Conservation (phyloP, 2,329 filamentous ascomycete genomes). For the Trichoderma cornu-damae region DNA sequence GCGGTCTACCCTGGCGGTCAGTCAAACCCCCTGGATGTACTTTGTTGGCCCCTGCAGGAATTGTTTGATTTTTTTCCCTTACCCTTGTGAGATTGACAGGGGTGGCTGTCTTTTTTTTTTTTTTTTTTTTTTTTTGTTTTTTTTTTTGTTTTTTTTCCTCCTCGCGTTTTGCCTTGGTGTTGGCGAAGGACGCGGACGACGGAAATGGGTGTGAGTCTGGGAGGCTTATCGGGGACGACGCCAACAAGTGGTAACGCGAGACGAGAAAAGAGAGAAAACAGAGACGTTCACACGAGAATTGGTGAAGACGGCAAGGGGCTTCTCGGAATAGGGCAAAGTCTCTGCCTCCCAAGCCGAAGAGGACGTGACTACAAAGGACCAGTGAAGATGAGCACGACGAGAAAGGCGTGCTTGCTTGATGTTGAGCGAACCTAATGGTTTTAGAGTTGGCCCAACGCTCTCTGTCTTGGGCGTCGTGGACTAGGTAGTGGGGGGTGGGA, state of each 20-base stretch:
- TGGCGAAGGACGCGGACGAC: constrained; percentile 13
- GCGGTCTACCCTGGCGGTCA: constrained; percentile 22
- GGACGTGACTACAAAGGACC: not conserved
- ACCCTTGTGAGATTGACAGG: constrained; percentile 19
- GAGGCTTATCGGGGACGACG: constrained; percentile 15
- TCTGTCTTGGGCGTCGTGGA: constrained; percentile 16
- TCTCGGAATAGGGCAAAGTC: constrained; percentile 10
- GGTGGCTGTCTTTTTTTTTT: constrained; percentile 3
- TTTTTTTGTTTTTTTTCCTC: not conserved
- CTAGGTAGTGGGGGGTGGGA: constrained; percentile 14
- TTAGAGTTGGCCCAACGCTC: constrained; percentile 17
- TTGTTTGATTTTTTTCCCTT: constrained; percentile 9
- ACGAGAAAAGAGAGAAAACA: constrained; percentile 7
- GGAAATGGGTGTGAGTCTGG: constrained; percentile 14
- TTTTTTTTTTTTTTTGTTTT: not conserved
- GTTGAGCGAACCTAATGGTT: constrained; percentile 13
- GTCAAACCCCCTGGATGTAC: constrained; percentile 20
- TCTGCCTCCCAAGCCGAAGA: not conserved
- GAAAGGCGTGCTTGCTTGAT: constrained; percentile 7
- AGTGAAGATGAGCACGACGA: constrained; percentile 7
- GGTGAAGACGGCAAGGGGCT: not conserved
- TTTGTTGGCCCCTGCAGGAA: constrained; percentile 19
- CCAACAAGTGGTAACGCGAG: constrained; percentile 5
- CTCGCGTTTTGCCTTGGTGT: constrained; percentile 15
- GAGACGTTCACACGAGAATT: not conserved